phyloP scores from a whole-genome alignment of 2,329 filamentous ascomycete genomes.

The Claviceps citrina region DNA sequence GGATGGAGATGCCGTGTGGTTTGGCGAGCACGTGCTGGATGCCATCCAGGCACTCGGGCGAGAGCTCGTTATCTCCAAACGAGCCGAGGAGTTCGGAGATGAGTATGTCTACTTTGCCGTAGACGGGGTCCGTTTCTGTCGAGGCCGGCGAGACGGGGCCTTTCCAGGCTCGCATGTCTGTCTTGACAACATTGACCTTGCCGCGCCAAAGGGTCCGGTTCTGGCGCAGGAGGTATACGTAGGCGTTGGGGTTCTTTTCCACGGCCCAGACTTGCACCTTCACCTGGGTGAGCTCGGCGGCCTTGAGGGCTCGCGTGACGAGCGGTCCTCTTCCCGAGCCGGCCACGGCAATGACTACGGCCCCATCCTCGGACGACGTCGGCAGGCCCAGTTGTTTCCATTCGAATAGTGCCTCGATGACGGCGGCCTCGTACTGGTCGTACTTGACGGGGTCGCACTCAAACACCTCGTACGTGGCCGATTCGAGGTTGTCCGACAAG shows the following conservation, averaged over 20 bases:
- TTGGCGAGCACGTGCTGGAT: conserved; percentile 77
- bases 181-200: conserved; percentile 76
- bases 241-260: conserved; percentile 97
- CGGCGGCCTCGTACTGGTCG: conserved; percentile 80
- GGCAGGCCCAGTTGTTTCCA: conserved; percentile 60
- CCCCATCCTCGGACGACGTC: conserved; percentile 51
- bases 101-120: conserved; percentile 71
- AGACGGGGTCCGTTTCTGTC: conserved; percentile 27
- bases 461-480: conserved; percentile 94
- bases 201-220: conserved; percentile 71
- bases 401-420: conserved; percentile 64
- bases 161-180: conserved; percentile 93
- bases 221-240: conserved; percentile 76
- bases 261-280: conserved; percentile 78
- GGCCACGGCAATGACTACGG: conserved; percentile 77
- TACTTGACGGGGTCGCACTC: conserved; percentile 98
- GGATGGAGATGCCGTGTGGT: conserved; percentile 79
- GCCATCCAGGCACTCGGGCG: conserved; percentile 88
- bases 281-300: conserved; percentile 61
- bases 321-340: conserved; percentile 86
- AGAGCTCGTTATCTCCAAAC: conserved; percentile 93
- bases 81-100: conserved; percentile 89
- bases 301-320: conserved; percentile 71
- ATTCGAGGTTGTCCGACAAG: conserved; percentile 89
- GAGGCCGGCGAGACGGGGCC: conserved; percentile 43